Percentiles rank a stretch among this genome's conserved stretches.
Evolutionary conservation across 179 eudicot genomes (phyloP).

Genomic region (Spinacia oleracea): DNA sequence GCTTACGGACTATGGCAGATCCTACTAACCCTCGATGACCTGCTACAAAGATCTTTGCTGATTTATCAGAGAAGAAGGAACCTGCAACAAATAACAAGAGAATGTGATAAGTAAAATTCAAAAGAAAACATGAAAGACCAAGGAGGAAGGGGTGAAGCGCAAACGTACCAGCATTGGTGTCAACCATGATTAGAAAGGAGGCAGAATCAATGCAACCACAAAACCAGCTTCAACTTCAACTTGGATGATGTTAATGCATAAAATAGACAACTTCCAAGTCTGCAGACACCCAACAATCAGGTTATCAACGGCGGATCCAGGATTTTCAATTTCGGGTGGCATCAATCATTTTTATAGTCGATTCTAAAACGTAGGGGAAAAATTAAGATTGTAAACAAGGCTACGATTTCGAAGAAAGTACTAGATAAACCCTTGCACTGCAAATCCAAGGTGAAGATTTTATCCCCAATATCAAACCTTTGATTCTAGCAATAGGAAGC

Average conservation of each 20-base stretch:
- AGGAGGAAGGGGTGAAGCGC: neutral
- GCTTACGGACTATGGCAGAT: conserved; percentile 61
- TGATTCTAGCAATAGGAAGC: neutral
- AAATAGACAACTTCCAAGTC: neutral
- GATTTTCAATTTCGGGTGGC: neutral
- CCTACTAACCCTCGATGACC: conserved; percentile 83
- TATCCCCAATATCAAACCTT: neutral
- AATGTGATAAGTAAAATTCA: neutral
- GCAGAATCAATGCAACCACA: neutral
- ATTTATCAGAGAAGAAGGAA: conserved; percentile 43
- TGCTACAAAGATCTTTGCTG: conserved; percentile 63
- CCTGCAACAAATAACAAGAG: conserved; percentile 15
- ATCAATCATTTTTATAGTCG: neutral
- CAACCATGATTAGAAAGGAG: conserved; percentile 20
- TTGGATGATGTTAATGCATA: neutral
- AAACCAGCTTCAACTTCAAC: neutral
- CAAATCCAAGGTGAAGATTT: neutral
- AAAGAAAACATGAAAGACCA: neutral
- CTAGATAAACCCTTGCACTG: neutral
- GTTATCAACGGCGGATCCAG: neutral
- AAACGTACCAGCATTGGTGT: conserved; percentile 23
- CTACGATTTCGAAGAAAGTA: neutral
- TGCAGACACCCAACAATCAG: neutral
- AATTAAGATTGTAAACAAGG: neutral
- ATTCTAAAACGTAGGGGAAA: neutral